Conservation (phyloP, 2,329 filamentous ascomycete species). For the Claviceps sp. region DNA sequence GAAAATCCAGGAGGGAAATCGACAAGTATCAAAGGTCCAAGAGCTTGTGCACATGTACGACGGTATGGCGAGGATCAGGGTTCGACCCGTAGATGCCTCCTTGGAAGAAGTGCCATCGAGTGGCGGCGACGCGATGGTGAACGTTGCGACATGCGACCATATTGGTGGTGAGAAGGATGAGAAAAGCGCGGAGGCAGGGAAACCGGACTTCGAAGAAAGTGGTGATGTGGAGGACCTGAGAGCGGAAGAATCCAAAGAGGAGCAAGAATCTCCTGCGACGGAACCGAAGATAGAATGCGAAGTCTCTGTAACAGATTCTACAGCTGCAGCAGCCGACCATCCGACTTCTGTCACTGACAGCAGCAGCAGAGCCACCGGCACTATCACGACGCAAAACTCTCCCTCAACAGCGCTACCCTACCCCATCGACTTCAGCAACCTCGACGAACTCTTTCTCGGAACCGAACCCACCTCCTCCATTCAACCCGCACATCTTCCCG, state of each 20-base stretch:
- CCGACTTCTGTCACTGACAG: background rate
- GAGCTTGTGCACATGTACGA: slow-evolving; percentile 38
- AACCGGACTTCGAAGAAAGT: background rate
- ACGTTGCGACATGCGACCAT: background rate
- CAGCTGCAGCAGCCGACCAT: background rate
- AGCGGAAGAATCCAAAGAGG: background rate
- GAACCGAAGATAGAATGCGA: background rate
- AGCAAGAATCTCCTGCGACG: too few relatives aligned
- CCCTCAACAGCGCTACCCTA: slow-evolving; percentile 11
- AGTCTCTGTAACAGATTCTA: background rate
- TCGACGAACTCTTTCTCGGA: slow-evolving; percentile 21
- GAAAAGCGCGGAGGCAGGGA: background rate
- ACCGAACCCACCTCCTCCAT: slow-evolving; percentile 9
- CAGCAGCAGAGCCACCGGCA: background rate
- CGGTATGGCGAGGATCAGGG: slow-evolving; percentile 20
- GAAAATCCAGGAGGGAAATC: slow-evolving; percentile 3
- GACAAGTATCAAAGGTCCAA: slow-evolving; percentile 32
- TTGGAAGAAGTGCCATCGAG: background rate
- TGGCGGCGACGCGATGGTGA: background rate
- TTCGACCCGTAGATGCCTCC: background rate
- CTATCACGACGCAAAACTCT: background rate
- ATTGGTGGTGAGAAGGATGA: background rate
- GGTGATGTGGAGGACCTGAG: background rate
- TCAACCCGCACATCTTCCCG: slow-evolving; percentile 26
- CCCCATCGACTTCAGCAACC: slow-evolving; percentile 20